Conservation (phyloP, 306 rosid genomes). For the Lathyrus tuberosus region DNA sequence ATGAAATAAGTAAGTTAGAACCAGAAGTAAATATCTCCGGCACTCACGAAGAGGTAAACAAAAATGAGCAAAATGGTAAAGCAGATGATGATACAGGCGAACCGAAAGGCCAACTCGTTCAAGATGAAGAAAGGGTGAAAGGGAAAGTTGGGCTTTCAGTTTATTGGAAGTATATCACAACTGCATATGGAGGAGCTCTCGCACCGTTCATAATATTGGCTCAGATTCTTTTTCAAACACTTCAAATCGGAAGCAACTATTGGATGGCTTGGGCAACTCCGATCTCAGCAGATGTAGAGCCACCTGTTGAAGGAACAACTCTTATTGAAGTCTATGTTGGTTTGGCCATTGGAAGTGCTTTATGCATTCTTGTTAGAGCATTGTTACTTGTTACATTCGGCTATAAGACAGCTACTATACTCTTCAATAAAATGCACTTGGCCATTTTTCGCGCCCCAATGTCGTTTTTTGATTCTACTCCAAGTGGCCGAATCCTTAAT, state of each 20-base stretch:
- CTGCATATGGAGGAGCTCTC: slow-evolving; percentile 81
- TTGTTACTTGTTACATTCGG: slow-evolving; percentile 58
- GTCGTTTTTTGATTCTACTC: slow-evolving; percentile 92
- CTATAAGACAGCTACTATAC: slow-evolving; percentile 71
- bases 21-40: slow-evolving; percentile 37
- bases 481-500: slow-evolving; percentile 81
- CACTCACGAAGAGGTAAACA: slow-evolving; percentile 40
- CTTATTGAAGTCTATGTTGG: slow-evolving; percentile 65
- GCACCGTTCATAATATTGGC: slow-evolving; percentile 75
- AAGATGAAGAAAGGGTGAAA: slow-evolving; percentile 93
- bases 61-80: slow-evolving; percentile 45
- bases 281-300: slow-evolving; percentile 57
- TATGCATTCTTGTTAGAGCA: slow-evolving; percentile 58
- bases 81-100: slow-evolving; percentile 43
- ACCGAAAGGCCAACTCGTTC: slow-evolving; percentile 73
- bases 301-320: slow-evolving; percentile 49
- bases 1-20: slow-evolving; percentile 32
- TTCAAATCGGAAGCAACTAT: slow-evolving; percentile 91
- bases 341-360: slow-evolving; percentile 72
- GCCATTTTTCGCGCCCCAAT: slow-evolving; percentile 84
- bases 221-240: slow-evolving; percentile 64
- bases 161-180: slow-evolving; percentile 72
- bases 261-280: slow-evolving; percentile 98
- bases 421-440: slow-evolving; percentile 76
- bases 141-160: slow-evolving; percentile 76